phyloP scores from a whole-genome alignment of 345 rosid species.

The Cardamine resedifolia region DNA sequence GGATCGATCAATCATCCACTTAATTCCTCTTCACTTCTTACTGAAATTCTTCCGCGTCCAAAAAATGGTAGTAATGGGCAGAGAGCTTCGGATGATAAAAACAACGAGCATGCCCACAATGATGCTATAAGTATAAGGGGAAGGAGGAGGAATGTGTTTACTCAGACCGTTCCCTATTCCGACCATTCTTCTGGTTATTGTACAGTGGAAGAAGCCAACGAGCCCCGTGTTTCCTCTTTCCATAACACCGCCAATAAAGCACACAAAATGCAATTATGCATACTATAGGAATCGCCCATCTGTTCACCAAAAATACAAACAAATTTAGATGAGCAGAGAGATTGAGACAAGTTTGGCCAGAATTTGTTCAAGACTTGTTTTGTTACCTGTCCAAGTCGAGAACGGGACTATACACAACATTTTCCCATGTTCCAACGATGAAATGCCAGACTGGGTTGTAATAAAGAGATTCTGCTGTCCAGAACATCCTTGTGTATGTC shows the following conservation, averaged over 20 bases:
- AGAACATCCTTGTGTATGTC: conserved; percentile 93
- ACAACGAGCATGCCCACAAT: conserved; percentile 40
- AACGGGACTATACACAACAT: conserved; percentile 85
- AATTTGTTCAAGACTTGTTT: neutral
- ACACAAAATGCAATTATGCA: conserved; percentile 49
- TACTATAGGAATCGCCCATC: conserved; percentile 90
- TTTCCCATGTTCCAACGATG: conserved; percentile 88
- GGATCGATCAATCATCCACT: conserved; percentile 34
- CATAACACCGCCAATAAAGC: conserved; percentile 81
- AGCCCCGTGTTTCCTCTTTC: conserved; percentile 71
- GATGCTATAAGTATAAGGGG: conserved; percentile 30
- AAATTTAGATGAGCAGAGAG: neutral
- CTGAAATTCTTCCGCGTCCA: conserved; percentile 33
- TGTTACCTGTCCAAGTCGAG: conserved; percentile 93
- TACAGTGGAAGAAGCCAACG: conserved; percentile 77
- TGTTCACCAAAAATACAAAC: conserved; percentile 37
- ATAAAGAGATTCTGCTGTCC: conserved; percentile 95
- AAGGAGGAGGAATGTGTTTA: conserved; percentile 30
- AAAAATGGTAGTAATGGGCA: conserved; percentile 36
- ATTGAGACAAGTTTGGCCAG: neutral
- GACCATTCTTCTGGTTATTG: conserved; percentile 51
- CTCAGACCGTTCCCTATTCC: conserved; percentile 78
- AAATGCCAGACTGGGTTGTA: conserved; percentile 96
- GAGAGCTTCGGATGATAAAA: conserved; percentile 38
- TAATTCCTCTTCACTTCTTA: conserved; percentile 10